Percentiles rank a stretch among this genome's conserved stretches.
Evolutionary conservation across 805 yeast genomes (phyloP).

Genomic region (Candida arabinofermentans): DNA sequence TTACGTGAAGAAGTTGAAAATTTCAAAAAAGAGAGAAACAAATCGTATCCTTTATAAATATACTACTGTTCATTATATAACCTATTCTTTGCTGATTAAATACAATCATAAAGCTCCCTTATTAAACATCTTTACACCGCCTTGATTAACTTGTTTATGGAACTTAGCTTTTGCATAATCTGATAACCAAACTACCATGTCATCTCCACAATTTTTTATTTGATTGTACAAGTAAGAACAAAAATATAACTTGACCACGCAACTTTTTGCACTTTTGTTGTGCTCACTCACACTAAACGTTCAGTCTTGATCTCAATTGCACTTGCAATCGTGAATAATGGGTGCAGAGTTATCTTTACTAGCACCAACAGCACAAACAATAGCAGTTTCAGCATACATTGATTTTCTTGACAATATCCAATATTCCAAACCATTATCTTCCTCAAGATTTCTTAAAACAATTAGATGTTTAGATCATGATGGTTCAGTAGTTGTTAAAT

Average conservation of each 20-base stretch:
- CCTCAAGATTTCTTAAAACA: slow-evolving; percentile 82
- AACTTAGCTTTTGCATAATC: too few species aligned
- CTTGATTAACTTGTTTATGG: too few species aligned
- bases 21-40: slow-evolving; percentile 37
- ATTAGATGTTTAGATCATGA: slow-evolving; percentile 71
- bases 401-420: slow-evolving; percentile 74
- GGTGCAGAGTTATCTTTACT: slow-evolving; percentile 82
- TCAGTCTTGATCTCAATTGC: too few species aligned
- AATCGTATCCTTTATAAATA: not conserved
- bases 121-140: not conserved
- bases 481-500: slow-evolving; percentile 74
- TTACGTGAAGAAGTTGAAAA: slow-evolving; percentile 49
- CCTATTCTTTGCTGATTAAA: too few species aligned
- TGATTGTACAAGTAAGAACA: too few species aligned
- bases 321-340: too few species aligned
- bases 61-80: not conserved
- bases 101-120: not conserved
- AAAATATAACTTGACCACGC: too few species aligned
- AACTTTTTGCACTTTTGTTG: too few species aligned
- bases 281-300: too few species aligned
- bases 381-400: slow-evolving; percentile 85
- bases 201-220: too few species aligned
- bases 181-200: too few species aligned
- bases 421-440: slow-evolving; percentile 69
- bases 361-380: slow-evolving; percentile 89